Percentiles rank a stretch among this genome's conserved stretches.
Conservation (phyloP, 1,284 basidiomycete genomes). For the Laetiporus sulphureus region DNA sequence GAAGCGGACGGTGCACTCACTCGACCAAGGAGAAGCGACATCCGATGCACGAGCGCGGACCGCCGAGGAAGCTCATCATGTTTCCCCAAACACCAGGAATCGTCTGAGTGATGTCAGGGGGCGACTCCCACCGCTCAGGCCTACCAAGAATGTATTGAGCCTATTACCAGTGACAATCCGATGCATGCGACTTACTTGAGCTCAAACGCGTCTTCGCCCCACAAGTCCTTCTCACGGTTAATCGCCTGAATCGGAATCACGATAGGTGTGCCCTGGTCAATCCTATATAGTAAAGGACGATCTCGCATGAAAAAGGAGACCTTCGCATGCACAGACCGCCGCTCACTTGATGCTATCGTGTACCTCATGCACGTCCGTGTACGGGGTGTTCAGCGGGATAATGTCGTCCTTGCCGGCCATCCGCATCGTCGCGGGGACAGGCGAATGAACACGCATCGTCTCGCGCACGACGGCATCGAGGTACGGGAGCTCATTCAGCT, state of each 20-base stretch:
- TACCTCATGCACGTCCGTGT: conserved; percentile 17
- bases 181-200: conserved; percentile 45
- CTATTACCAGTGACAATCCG: no score
- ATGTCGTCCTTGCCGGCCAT: conserved; percentile 44
- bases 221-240: conserved; percentile 40
- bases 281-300: no score
- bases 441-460: conserved; percentile 59
- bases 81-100: conserved; percentile 55
- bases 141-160: conserved; percentile 25
- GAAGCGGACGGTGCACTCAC: conserved; percentile 35
- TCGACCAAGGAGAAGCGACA: conserved; percentile 67
- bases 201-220: conserved; percentile 49
- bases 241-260: conserved; percentile 42
- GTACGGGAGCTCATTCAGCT: conserved; percentile 51
- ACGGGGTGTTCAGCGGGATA: conserved; percentile 26
- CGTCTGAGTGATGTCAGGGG: conserved; percentile 34
- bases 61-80: conserved; percentile 54
- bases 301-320: no score
- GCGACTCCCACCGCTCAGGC: conserved; percentile 53
- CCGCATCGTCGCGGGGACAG: conserved; percentile 51
- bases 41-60: conserved; percentile 58
- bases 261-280: conserved; percentile 40
- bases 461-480: conserved; percentile 70
- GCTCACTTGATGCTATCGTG: conserved; percentile 20
- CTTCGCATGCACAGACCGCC: no score